These are phyloP conservation scores for Ophiostoma angusticollis DNA, from an alignment of 2,329 filamentous ascomycete genomes.

Conservation along the genomic window DNA sequence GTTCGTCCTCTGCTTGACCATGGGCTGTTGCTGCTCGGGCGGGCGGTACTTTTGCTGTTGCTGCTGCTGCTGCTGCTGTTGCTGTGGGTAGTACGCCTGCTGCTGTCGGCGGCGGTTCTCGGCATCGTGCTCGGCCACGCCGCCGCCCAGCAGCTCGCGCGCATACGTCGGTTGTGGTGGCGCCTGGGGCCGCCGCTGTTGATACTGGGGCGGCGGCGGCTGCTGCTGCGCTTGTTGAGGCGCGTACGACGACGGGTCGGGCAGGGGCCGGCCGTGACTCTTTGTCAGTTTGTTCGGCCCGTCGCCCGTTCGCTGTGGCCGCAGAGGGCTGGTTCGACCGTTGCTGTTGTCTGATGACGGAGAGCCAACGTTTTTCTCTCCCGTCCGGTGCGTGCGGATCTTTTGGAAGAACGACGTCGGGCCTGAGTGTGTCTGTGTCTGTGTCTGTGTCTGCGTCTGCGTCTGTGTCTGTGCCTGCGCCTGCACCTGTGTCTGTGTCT, in stretches of 20 bases:
- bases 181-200: constrained; percentile 9
- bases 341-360: constrained; percentile 8
- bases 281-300: constrained; percentile 20
- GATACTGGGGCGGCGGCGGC: constrained; percentile 10
- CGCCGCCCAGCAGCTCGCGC: constrained; percentile 40
- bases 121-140: constrained; percentile 46
- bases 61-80: background rate
- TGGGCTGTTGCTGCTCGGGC: constrained; percentile 1
- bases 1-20: constrained; percentile 6
- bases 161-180: constrained; percentile 30
- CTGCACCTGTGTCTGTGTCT: constrained; percentile 8
- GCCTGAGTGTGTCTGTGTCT: background rate
- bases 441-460: constrained; percentile 3
- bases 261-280: constrained; percentile 36
- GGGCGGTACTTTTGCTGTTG: background rate
- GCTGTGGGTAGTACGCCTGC: constrained; percentile 32
- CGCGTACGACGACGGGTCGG: constrained; percentile 30
- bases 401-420: constrained; percentile 9
- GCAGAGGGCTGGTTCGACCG: constrained; percentile 3
- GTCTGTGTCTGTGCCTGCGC: constrained; percentile 1
- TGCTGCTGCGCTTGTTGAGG: constrained; percentile 8
- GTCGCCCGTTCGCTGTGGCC: constrained; percentile 15
- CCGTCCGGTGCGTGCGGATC: constrained; percentile 22
- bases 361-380: constrained; percentile 19
- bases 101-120: constrained; percentile 45